Evolutionary conservation across 2,329 filamentous ascomycete species (phyloP).

Genomic region (Exophiala oligosperma): DNA sequence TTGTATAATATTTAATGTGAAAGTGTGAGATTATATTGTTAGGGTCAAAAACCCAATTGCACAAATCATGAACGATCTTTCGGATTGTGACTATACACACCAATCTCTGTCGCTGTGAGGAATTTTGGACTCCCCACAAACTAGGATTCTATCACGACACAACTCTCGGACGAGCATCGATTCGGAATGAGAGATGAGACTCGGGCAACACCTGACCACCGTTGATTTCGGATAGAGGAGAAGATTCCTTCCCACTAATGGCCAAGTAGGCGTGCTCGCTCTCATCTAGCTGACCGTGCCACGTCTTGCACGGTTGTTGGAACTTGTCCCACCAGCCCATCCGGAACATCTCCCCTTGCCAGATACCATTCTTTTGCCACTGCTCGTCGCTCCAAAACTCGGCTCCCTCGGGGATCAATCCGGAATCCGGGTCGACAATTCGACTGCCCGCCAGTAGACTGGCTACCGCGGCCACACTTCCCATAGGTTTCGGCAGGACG

Average conservation of each 20-base stretch:
- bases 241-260: background rate
- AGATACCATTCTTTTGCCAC: conserved; percentile 21
- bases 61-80: no score
- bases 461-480: conserved; percentile 20
- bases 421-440: conserved; percentile 16
- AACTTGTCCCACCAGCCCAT: conserved; percentile 25
- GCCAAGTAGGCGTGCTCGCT: no score
- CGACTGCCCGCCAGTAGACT: conserved; percentile 23
- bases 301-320: conserved; percentile 14
- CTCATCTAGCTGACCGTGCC: background rate
- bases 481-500: conserved; percentile 22
- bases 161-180: conserved; percentile 9
- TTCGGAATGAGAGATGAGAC: conserved; percentile 4
- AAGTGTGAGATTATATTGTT: no score
- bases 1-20: no score
- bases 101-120: no score
- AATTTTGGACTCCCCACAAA: no score
- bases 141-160: no score
- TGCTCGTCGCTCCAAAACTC: conserved; percentile 23
- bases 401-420: conserved; percentile 19
- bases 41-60: no score
- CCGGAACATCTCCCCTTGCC: conserved; percentile 22
- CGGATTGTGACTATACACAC: no score
- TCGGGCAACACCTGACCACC: no score
- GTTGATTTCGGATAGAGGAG: background rate